Percentiles rank a stretch among this genome's conserved stretches.
Evolutionary conservation across 2,329 filamentous ascomycete species (phyloP).

Genomic region (Dactylellina haptotyla): DNA sequence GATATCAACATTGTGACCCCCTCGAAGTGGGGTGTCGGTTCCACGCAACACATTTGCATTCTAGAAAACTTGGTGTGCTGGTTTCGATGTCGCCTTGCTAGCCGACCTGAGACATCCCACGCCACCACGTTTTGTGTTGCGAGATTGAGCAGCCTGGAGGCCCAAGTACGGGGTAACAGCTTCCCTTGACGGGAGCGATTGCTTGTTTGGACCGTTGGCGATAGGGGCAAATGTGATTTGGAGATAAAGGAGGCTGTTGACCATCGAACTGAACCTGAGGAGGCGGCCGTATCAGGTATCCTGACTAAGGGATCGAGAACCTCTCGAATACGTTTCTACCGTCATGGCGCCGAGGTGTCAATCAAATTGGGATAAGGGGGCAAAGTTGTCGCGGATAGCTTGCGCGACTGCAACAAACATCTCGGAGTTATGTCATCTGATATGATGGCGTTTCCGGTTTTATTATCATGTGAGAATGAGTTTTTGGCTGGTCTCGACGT

Average conservation of each 20-base stretch:
- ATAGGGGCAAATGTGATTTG: neutral
- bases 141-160: constrained; percentile 2
- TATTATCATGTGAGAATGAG: too few relatives aligned
- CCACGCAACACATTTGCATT: neutral
- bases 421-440: too few relatives aligned
- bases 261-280: too few relatives aligned
- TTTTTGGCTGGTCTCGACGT: too few relatives aligned
- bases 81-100: neutral
- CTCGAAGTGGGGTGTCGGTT: neutral
- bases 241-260: neutral
- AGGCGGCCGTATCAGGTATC: too few relatives aligned
- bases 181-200: constrained; percentile 12
- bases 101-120: constrained; percentile 13
- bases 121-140: constrained; percentile 30
- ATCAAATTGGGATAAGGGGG: too few relatives aligned
- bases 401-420: too few relatives aligned
- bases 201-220: neutral
- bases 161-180: constrained; percentile 2
- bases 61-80: neutral
- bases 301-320: too few relatives aligned
- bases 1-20: neutral
- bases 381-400: too few relatives aligned
- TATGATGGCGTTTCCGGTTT: too few relatives aligned
- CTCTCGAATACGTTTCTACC: neutral
- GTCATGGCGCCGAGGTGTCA: too few relatives aligned